Evolutionary conservation across 345 rosid genomes (phyloP).

Genomic region (Trapa incisa): DNA sequence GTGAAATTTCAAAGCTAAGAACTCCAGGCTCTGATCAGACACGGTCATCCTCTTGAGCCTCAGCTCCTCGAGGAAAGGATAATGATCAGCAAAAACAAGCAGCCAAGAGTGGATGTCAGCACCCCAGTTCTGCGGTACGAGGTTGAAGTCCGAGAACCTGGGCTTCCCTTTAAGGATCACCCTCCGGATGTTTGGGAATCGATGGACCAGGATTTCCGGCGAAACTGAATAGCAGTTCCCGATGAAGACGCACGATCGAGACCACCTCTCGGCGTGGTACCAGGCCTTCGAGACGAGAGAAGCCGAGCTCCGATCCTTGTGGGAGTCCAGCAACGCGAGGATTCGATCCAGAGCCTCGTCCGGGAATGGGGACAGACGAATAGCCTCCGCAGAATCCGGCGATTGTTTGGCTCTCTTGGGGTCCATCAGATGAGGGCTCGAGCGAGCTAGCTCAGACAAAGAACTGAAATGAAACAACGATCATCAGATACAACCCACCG

Average conservation of each 20-base stretch:
- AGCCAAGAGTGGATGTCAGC: conserved; percentile 55
- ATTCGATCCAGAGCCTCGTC: conserved; percentile 59
- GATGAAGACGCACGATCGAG: conserved; percentile 44
- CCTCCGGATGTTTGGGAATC: conserved; percentile 45
- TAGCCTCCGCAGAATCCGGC: conserved; percentile 14
- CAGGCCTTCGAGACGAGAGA: conserved; percentile 55
- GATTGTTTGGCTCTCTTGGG: conserved; percentile 21
- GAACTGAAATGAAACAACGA: not conserved
- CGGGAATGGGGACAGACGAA: conserved; percentile 28
- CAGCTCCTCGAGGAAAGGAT: conserved; percentile 48
- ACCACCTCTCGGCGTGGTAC: conserved; percentile 58
- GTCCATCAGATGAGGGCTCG: conserved; percentile 6
- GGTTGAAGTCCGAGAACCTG: conserved; percentile 53
- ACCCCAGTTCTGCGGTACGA: conserved; percentile 62
- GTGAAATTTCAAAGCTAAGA: conserved; percentile 33
- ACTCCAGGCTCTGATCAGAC: conserved; percentile 46
- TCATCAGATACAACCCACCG: not conserved
- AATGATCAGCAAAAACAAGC: conserved; percentile 33
- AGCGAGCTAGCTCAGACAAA: not conserved
- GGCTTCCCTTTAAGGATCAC: conserved; percentile 64
- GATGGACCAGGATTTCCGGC: conserved; percentile 38
- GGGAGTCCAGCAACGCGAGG: conserved; percentile 26
- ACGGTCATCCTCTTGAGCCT: conserved; percentile 62
- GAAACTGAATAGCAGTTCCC: conserved; percentile 70
- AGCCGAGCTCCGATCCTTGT: conserved; percentile 47